Evolutionary conservation across 352 stramenopile genomes (phyloP).

Genomic region (Globisporangium iwayamae): DNA sequence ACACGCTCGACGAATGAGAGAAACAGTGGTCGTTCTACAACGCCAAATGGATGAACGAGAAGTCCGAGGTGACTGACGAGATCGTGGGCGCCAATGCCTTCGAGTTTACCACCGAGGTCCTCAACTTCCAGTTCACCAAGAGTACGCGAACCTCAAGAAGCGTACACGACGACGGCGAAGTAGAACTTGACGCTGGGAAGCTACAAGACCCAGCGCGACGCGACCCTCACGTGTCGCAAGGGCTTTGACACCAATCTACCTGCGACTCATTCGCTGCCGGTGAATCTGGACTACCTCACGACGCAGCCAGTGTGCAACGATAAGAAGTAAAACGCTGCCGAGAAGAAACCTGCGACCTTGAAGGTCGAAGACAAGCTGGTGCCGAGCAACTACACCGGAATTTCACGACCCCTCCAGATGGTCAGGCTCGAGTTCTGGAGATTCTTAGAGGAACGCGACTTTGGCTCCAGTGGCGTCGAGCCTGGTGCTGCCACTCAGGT

Average conservation of each 20-base stretch:
- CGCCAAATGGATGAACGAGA: slow-evolving; percentile 75
- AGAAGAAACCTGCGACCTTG: neutral
- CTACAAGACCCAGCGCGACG: neutral
- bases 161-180: slow-evolving; percentile 53
- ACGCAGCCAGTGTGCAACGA: slow-evolving; percentile 53
- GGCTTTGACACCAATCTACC: neutral
- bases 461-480: neutral
- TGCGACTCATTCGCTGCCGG: slow-evolving; percentile 19
- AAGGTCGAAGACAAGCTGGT: neutral
- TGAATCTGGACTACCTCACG: slow-evolving; percentile 37
- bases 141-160: slow-evolving; percentile 59
- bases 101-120: slow-evolving; percentile 61
- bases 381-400: neutral
- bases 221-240: neutral
- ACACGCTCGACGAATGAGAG: slow-evolving; percentile 63
- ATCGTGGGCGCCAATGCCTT: slow-evolving; percentile 73
- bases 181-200: slow-evolving; percentile 34
- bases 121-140: slow-evolving; percentile 35
- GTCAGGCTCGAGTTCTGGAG: neutral
- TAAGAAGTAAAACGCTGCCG: slow-evolving; percentile 37
- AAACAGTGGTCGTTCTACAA: slow-evolving; percentile 63
- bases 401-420: neutral
- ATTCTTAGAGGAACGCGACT: neutral
- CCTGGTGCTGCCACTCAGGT: neutral
- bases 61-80: slow-evolving; percentile 56